Evolutionary conservation across 495 filamentous ascomycete species (phyloP).

Genomic region (Amniculicola lignicola): DNA sequence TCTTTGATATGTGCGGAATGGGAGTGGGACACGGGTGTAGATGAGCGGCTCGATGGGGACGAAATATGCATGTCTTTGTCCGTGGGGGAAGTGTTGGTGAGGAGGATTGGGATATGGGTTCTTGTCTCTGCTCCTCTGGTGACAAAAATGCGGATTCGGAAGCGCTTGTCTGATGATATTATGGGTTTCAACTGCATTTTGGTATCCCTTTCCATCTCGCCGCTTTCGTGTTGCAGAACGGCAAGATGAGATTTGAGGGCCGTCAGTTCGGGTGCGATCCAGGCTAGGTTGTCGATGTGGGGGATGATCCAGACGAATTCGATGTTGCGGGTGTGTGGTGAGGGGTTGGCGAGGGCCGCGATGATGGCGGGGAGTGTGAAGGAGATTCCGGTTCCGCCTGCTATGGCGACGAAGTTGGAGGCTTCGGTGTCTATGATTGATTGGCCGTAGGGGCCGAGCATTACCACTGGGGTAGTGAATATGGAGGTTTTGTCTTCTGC

Average conservation of each 20-base stretch:
- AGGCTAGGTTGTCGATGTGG: constrained; percentile 51
- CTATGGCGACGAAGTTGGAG: constrained; percentile 58
- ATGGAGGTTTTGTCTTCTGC: not conserved
- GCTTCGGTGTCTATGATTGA: constrained; percentile 43
- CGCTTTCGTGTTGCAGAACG: not conserved
- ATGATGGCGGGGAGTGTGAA: constrained; percentile 59
- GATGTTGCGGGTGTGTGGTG: constrained; percentile 38
- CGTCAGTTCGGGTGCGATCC: constrained; percentile 54
- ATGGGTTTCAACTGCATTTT: too few species aligned
- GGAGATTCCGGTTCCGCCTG: constrained; percentile 63
- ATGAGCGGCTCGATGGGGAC: not conserved
- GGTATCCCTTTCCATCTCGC: constrained; percentile 28
- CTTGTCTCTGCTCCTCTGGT: constrained; percentile 47
- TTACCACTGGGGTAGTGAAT: constrained; percentile 41
- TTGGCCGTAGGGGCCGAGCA: constrained; percentile 60
- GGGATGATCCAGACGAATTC: constrained; percentile 64
- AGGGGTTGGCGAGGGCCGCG: constrained; percentile 40
- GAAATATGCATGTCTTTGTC: constrained; percentile 12
- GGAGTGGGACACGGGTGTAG: not conserved
- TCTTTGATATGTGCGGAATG: not conserved
- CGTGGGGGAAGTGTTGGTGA: not conserved
- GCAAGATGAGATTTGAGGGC: constrained; percentile 36
- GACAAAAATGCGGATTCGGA: constrained; percentile 56
- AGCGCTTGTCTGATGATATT: constrained; percentile 13
- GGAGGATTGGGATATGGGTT: not conserved